Conservation (phyloP, 768 basidiomycete genomes). For the Postia placenta region DNA sequence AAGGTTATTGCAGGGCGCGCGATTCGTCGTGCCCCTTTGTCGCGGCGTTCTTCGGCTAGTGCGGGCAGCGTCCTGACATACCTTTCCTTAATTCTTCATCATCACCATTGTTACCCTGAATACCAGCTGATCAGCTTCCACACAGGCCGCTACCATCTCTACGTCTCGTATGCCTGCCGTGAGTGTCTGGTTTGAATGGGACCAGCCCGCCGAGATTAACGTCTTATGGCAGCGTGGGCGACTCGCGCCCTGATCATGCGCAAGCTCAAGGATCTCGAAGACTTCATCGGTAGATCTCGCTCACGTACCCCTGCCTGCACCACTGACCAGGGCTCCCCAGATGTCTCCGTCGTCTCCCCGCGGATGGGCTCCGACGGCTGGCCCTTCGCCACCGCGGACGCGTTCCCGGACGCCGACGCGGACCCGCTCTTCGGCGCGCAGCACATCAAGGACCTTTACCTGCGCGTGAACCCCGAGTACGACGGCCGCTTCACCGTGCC, state of each 20-base stretch:
- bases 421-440: constrained; percentile 68
- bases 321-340: constrained; percentile 29
- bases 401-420: constrained; percentile 64
- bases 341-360: constrained; percentile 78
- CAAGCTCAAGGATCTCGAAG: constrained; percentile 88
- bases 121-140: neutral
- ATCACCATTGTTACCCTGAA: too few relatives aligned
- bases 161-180: constrained; percentile 86
- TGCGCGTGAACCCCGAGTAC: constrained; percentile 68
- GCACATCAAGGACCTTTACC: constrained; percentile 83
- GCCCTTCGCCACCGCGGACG: constrained; percentile 72
- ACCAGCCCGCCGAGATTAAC: neutral
- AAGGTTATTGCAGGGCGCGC: neutral
- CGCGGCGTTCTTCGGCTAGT: too few relatives aligned
- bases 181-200: constrained; percentile 26
- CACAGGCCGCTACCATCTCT: constrained; percentile 85
- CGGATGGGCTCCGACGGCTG: constrained; percentile 81
- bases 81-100: too few relatives aligned
- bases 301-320: neutral
- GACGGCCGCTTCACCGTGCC: constrained; percentile 85
- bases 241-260: constrained; percentile 84
- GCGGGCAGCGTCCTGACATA: neutral
- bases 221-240: constrained; percentile 68
- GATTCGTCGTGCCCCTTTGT: too few relatives aligned
- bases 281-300: constrained; percentile 56